Evolutionary conservation across 192 early-diverging fungal genomes (phyloP).

Genomic region (Gigaspora rosea): DNA sequence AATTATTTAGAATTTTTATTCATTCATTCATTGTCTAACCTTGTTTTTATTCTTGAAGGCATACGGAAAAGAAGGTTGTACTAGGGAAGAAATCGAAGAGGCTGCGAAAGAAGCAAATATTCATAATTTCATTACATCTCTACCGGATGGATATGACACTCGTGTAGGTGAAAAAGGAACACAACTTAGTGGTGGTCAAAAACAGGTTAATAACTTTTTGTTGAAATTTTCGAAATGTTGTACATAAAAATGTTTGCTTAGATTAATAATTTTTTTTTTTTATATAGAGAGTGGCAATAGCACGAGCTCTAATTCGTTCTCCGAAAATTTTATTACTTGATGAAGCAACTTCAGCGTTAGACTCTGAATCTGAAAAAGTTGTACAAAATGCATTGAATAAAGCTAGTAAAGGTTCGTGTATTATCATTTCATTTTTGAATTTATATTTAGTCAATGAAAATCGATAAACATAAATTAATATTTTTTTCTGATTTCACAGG

Average conservation of each 20-base stretch:
- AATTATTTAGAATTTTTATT: too few relatives aligned
- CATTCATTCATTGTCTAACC: too few relatives aligned
- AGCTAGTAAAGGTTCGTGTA: slow-evolving; percentile 46
- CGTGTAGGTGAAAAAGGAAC: slow-evolving; percentile 63
- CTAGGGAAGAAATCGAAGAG: slow-evolving; percentile 53
- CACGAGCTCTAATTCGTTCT: slow-evolving; percentile 81
- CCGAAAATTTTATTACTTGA: slow-evolving; percentile 83
- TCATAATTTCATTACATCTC: slow-evolving; percentile 56
- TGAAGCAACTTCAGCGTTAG: slow-evolving; percentile 73
- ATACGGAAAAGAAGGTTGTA: slow-evolving; percentile 57
- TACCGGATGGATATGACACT: slow-evolving; percentile 66
- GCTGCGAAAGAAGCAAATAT: slow-evolving; percentile 63
- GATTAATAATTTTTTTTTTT: background rate
- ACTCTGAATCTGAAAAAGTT: slow-evolving; percentile 65
- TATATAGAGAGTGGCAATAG: slow-evolving; percentile 72
- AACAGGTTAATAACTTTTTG: slow-evolving; percentile 44
- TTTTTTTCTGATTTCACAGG: too few relatives aligned
- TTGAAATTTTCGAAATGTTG: background rate
- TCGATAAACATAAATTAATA: too few relatives aligned
- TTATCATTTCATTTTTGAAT: too few relatives aligned
- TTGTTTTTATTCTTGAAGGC: background rate
- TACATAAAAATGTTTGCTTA: background rate
- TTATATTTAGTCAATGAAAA: too few relatives aligned
- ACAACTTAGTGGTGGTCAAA: slow-evolving; percentile 65
- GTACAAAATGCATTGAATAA: slow-evolving; percentile 70